Percentiles rank a stretch among this genome's conserved stretches.
Conservation (phyloP, 2,329 filamentous ascomycete species). For the Pezicula carpinea region DNA sequence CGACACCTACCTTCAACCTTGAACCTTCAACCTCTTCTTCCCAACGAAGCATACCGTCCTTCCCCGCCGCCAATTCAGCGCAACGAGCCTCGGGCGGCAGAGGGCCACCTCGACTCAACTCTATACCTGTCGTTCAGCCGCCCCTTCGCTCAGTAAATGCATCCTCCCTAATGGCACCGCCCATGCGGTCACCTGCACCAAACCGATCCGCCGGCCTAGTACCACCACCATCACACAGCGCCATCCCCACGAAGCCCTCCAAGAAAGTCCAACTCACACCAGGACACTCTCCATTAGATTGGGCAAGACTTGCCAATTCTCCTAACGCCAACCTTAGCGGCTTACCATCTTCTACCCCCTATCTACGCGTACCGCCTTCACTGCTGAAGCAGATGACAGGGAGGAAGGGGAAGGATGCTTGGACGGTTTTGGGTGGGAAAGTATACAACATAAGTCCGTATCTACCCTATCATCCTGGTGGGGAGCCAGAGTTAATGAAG, state of each 20-base stretch:
- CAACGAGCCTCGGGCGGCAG: conserved; percentile 38
- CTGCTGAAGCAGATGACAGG: conserved; percentile 77
- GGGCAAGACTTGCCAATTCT: conserved; percentile 70
- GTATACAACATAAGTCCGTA: conserved; percentile 96
- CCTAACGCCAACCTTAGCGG: conserved; percentile 65
- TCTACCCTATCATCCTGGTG: conserved; percentile 84
- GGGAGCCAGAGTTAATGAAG: conserved; percentile 65
- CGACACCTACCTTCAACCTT: conserved; percentile 19
- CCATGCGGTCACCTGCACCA: conserved; percentile 33
- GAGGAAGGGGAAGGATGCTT: conserved; percentile 78
- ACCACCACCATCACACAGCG: conserved; percentile 49
- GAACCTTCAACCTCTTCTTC: conserved; percentile 19
- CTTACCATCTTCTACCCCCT: conserved; percentile 44
- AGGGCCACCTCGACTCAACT: conserved; percentile 12
- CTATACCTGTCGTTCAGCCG: conserved; percentile 14
- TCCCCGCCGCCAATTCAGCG: conserved; percentile 47
- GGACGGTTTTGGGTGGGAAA: conserved; percentile 83
- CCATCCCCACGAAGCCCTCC: conserved; percentile 49
- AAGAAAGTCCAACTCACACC: conserved; percentile 79
- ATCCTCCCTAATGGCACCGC: conserved; percentile 16
- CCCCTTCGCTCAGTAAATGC: conserved; percentile 10
- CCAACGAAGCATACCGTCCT: conserved; percentile 29
- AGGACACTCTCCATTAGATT: conserved; percentile 92
- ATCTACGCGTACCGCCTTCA: conserved; percentile 75
- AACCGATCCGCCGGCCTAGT: conserved; percentile 41